Base-by-base conservation (phyloP, 83 land plant species). In the Picea abies region DNA sequence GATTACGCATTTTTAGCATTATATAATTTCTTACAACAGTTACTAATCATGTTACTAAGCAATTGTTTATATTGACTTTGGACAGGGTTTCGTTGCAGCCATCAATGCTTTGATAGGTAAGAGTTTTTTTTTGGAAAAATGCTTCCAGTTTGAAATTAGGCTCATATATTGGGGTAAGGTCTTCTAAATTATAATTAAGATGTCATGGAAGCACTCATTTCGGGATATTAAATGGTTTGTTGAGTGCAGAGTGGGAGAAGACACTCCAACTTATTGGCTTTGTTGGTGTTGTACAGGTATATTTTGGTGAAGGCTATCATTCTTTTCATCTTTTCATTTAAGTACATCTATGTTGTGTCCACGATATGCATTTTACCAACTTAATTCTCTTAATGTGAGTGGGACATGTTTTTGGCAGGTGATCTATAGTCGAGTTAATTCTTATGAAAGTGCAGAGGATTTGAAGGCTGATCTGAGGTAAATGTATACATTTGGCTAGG, bases 171-270 rank as follows among this genome's bases (percentile, higher is more conserved):
- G 25, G 52, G 44, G 58, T n/a, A 72, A 19, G 25, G 44, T 72
- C 23, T 39, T 72, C 11, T 72, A 72, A 72, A 72, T 72, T 4
- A 17, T 72, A 20, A 39, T 44, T n/a, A 20, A 11, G 14, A 41
- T 41, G 3, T 41, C 76, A 9, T 16, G 44, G 44, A 35, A 69
- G 35, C 37, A 12, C 73, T 69, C 41, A 39, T 20, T 35, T 69
- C 41, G 19, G 19, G 73, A 69, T 44, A 44, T 72, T 39, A 20
- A 39, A 41, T 35, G 52, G n/a, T 44, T 17, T 65, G 44, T 60
- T 80, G 77, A 52, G 75, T 84, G 85, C 94, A 97, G 99, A 97
- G 81, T 97, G 99, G 99, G 99, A 97, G 88, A 95, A 88, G 79
- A 85, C 99, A 71, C 84, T 97, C 65, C 98, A 97, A 80, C 66